Percentiles rank a stretch among this genome's conserved stretches.
Conservation (phyloP, 1,139 yeast genomes). For the Suhomyces ambrosiae region DNA sequence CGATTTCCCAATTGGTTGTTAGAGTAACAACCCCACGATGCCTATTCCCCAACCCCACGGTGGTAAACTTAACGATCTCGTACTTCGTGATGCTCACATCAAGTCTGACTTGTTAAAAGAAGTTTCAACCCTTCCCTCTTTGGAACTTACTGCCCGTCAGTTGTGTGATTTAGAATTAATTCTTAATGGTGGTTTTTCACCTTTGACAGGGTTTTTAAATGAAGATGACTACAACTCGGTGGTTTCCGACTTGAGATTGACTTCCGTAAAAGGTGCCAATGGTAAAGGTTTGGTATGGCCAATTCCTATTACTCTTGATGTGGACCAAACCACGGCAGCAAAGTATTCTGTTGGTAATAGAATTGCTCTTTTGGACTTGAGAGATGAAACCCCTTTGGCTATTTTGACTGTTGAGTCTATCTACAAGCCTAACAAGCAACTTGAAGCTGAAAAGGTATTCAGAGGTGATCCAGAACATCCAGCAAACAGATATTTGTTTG, state of each 20-base stretch:
- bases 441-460: conserved; percentile 83
- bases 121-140: conserved; percentile 46
- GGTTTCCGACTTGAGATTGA: conserved; percentile 72
- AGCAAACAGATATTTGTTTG: conserved; percentile 72
- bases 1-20: not conserved
- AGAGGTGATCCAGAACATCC: conserved; percentile 99
- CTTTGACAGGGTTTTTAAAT: conserved; percentile 81
- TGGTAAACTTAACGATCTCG: conserved; percentile 81
- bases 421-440: conserved; percentile 75
- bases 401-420: conserved; percentile 77
- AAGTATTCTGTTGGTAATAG: conserved; percentile 57
- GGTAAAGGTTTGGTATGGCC: conserved; percentile 82
- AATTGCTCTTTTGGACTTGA: conserved; percentile 75
- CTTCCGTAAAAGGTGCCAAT: conserved; percentile 40
- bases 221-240: conserved; percentile 81
- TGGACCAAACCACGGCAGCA: conserved; percentile 55
- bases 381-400: conserved; percentile 82
- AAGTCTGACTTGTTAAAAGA: conserved; percentile 60
- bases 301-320: conserved; percentile 90
- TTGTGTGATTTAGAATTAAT: conserved; percentile 91
- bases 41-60: conserved; percentile 90
- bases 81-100: conserved; percentile 74
- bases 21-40: conserved; percentile 21
- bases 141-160: conserved; percentile 80
- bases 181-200: conserved; percentile 93